These are phyloP conservation scores for Penicillium sp. DNA, from an alignment of 2,329 filamentous ascomycete genomes.

Conservation along the genomic window DNA sequence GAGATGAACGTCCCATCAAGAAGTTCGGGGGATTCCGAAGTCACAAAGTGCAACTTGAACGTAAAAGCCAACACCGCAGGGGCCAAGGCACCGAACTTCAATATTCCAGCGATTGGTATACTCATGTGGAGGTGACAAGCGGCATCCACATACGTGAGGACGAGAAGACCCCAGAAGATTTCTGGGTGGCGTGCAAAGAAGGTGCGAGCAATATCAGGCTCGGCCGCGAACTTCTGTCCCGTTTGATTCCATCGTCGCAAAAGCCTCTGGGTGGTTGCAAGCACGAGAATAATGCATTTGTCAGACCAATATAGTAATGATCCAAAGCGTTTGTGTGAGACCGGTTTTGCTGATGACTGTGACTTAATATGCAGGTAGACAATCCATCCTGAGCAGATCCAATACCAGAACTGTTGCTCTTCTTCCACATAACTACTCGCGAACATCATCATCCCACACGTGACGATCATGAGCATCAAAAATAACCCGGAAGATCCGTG, in stretches of 20 bases:
- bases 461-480: constrained; percentile 46
- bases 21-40: constrained; percentile 78
- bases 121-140: constrained; percentile 37
- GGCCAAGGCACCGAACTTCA: constrained; percentile 30
- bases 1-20: constrained; percentile 39
- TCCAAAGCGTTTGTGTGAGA: background rate
- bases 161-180: constrained; percentile 66
- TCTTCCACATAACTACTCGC: constrained; percentile 96
- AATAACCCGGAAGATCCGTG: constrained; percentile 26
- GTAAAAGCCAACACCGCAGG: constrained; percentile 54
- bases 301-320: constrained; percentile 4
- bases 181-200: constrained; percentile 57
- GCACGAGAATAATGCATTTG: constrained; percentile 31
- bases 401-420: constrained; percentile 99
- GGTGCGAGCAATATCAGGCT: constrained; percentile 69
- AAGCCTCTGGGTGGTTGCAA: constrained; percentile 57
- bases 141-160: constrained; percentile 58
- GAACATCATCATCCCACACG: constrained; percentile 87
- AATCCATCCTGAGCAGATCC: constrained; percentile 52
- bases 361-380: constrained; percentile 41
- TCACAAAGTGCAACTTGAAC: constrained; percentile 86
- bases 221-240: constrained; percentile 89
- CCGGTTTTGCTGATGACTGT: background rate
- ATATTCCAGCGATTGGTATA: constrained; percentile 21
- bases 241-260: constrained; percentile 87